Evolutionary conservation across 2,329 filamentous ascomycete genomes (phyloP), one percentile per base, ranked within the genome.

Genomic region (Ophiostoma sp.): DNA sequence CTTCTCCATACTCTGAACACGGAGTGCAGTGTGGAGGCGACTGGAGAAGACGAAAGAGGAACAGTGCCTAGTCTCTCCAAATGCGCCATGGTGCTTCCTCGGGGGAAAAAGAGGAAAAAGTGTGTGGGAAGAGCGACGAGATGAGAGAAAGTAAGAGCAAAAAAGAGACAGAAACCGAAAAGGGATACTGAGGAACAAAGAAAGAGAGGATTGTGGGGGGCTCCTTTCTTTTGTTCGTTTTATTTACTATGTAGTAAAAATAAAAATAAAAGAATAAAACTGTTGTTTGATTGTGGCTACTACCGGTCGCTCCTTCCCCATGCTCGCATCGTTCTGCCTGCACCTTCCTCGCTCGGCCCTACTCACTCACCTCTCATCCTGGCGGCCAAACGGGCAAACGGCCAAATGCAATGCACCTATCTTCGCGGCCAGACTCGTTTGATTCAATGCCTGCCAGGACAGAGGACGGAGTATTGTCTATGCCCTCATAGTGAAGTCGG

Each of bases 101-200:
- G 65, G 65, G 65, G 65, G 17, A 39, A 67, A 41, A 67, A 67
- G 65, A 67, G 65, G 65, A 67, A 67, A 67, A 66, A 65, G 62
- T 11, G 23, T 64, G 52, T 11, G 5, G 27, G 52, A 41, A 41
- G 39, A 41, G 39, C 10, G 52, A 17, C 3, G 11, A 23, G n/a
- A 57, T 17, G 27, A 33, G 23, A 31, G 7, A 33, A 35, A 17
- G 13, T 5, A 20, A 11, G 39, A 41, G 1, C 15, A 11, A 48
- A 17, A 62, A 33, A 35, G 7, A 64, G 20, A 36, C 31, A 36
- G 31, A 5, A 10, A 20, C n/a, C 11, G 60, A 17, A 64, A 36
- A 64, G 35, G 36, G 65, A 67, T 27, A 13, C 65, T 44, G 65
- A 39, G 65, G 65, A 48, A 67, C 65, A 67, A 67, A 67, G 65